These are phyloP conservation scores for Rhodotorula sp. DNA, from an alignment of 1,284 basidiomycete species.

Conservation along the genomic window DNA sequence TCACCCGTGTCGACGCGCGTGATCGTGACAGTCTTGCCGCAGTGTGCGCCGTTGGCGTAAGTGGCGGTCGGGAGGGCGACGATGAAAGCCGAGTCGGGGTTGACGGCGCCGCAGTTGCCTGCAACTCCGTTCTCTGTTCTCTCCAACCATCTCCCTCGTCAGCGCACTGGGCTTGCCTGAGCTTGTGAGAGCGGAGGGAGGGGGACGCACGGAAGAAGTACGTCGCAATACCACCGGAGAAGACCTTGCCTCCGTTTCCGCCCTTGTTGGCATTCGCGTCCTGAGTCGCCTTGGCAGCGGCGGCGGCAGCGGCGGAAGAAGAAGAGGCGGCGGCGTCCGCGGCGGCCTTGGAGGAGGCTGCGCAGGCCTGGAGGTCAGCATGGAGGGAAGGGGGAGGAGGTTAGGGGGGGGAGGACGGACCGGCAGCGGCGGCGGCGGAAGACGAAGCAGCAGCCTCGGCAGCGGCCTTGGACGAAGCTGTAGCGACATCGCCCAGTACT, in stretches of 20 bases:
- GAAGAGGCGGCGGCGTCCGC: no score
- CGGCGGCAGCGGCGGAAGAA: no score
- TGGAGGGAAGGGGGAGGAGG: background rate
- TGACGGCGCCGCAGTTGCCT: background rate
- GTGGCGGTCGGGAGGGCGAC: slow-evolving; percentile 58
- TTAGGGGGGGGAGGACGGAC: slow-evolving; percentile 8
- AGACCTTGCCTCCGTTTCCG: no score
- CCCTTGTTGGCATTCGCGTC: no score
- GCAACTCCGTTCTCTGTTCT: background rate
- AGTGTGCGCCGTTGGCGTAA: slow-evolving; percentile 56
- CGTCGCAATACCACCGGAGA: no score
- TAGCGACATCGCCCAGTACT: background rate
- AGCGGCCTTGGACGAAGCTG: background rate
- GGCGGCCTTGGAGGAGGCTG: no score
- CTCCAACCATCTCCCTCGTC: no score
- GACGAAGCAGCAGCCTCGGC: background rate
- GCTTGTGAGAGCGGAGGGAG: no score
- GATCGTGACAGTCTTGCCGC: slow-evolving; percentile 54
- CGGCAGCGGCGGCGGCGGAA: slow-evolving; percentile 10
- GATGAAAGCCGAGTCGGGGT: slow-evolving; percentile 51
- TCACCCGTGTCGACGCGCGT: slow-evolving; percentile 52
- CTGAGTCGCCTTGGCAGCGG: no score
- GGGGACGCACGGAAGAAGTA: no score
- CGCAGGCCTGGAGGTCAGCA: no score
- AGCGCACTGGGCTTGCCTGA: no score